Conservation (phyloP, 2,329 filamentous ascomycete genomes). For the Xylaria sp. region DNA sequence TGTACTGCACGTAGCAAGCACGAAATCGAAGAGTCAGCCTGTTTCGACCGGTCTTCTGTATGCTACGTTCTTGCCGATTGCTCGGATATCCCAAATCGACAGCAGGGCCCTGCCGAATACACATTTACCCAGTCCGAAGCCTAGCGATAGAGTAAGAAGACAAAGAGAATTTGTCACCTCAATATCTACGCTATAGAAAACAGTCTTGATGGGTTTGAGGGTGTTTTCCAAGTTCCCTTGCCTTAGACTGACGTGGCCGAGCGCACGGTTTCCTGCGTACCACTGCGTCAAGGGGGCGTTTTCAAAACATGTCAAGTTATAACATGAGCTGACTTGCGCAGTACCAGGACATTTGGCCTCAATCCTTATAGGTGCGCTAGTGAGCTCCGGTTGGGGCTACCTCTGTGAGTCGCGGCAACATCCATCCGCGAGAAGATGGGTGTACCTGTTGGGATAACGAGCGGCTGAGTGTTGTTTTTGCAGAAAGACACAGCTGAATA, state of each 20-base stretch:
- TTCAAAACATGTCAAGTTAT: not conserved
- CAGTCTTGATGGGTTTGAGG: too few relatives aligned
- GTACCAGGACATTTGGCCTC: not conserved
- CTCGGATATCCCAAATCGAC: too few relatives aligned
- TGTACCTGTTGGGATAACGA: not conserved
- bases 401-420: not conserved
- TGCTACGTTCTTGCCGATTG: not conserved
- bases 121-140: too few relatives aligned
- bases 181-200: too few relatives aligned
- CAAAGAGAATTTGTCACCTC: not conserved
- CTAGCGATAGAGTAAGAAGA: not conserved
- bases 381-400: not conserved
- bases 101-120: not conserved
- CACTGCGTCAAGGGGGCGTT: not conserved
- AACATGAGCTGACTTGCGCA: not conserved
- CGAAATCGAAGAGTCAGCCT: too few relatives aligned
- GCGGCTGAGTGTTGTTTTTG: not conserved
- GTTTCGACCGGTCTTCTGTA: too few relatives aligned
- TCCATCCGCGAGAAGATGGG: not conserved
- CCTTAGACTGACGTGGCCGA: conserved; percentile 1
- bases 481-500: not conserved
- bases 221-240: not conserved
- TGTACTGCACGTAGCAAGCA: too few relatives aligned
- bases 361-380: not conserved
- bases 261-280: conserved; percentile 9